Evolutionary conservation across 2,329 filamentous ascomycete species (phyloP), one percentile per base, ranked within the genome.

Genomic region (Furcasterigmium sp.): DNA sequence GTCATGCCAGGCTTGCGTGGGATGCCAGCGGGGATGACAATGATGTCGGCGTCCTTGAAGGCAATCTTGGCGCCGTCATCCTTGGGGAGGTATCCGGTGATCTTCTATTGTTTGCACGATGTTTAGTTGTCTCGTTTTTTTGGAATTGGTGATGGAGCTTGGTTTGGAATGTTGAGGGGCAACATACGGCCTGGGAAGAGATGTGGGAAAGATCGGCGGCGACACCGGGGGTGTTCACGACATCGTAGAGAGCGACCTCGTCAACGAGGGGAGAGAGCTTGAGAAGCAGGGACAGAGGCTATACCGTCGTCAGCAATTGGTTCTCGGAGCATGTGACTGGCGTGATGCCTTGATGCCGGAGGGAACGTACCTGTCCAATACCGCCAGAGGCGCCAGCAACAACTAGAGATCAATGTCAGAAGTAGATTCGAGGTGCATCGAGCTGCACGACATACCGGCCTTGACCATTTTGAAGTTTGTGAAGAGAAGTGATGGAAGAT

Each of bases 1-100:
- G 87, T 96, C 93, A 98, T 98, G 61, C 93, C 93, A 58, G 93
- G 93, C 80, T 97, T 97, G 95, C 93, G 90, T 62, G 93, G 93
- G 79, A 98, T 94, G 59, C 93, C 93, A 62, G 93, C 93, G 41
- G 93, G 93, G 63, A 98, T 97, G 73, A 98, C 84, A 59, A 97
- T 87, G 57, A 98, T 85, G 69, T 98, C 91, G 58, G 90, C 88
- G 68, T 89, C 88, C 63, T 89, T 94, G 67, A 98, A 82, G 45
- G 93, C 90, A 48, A 82, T 67, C 77, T 94, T 90, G 61, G 91
- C 79, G 56, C 91, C 91, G 53, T 88, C 83, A 54, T 94, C 83
- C 65, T 82, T 80, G 56, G 91, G 91, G 47, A 97, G 83, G 73
- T 85, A 94, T 65, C 91, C 91, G 47, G 83, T 83, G 56, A 91